Conservation (phyloP, 2,329 filamentous ascomycete genomes). For the Gnomoniopsis smithogilvyi region DNA sequence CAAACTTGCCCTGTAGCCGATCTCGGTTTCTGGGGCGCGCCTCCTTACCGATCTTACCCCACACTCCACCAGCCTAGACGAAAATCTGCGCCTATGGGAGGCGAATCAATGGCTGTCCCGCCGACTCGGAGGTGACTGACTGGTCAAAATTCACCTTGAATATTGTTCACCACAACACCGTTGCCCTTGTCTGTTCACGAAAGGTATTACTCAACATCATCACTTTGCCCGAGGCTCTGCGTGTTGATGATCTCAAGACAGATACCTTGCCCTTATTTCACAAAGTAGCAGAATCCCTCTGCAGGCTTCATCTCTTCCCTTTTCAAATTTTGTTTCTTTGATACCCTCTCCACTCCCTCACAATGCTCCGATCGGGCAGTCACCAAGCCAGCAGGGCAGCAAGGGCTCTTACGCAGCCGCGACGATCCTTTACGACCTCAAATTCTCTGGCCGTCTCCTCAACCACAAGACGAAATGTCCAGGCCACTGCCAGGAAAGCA, state of each 20-base stretch:
- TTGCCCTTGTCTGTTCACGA: too few relatives aligned
- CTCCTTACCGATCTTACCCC: background rate
- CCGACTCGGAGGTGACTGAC: background rate
- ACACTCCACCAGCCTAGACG: background rate
- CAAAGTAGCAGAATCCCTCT: background rate
- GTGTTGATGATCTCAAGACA: background rate
- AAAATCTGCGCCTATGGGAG: background rate
- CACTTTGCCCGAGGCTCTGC: conserved; percentile 9
- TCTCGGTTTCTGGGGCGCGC: background rate
- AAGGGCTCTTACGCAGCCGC: conserved; percentile 27
- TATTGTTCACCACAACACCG: too few relatives aligned
- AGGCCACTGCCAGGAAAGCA: conserved; percentile 43
- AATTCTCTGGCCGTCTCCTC: conserved; percentile 33
- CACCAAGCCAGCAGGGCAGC: conserved; percentile 46
- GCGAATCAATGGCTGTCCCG: background rate
- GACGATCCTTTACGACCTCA: conserved; percentile 40
- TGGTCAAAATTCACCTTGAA: background rate
- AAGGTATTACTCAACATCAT: background rate
- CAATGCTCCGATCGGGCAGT: conserved; percentile 45
- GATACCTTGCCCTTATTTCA: background rate
- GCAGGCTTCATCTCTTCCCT: background rate
- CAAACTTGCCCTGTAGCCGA: background rate
- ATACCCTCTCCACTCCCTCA: conserved; percentile 13
- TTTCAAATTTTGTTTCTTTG: conserved; percentile 6
- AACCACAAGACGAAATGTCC: conserved; percentile 35